Evolutionary conservation across 2,329 filamentous ascomycete species (phyloP), one percentile per base, ranked within the genome.

Genomic region (Macrophomina pseudophaseolina): DNA sequence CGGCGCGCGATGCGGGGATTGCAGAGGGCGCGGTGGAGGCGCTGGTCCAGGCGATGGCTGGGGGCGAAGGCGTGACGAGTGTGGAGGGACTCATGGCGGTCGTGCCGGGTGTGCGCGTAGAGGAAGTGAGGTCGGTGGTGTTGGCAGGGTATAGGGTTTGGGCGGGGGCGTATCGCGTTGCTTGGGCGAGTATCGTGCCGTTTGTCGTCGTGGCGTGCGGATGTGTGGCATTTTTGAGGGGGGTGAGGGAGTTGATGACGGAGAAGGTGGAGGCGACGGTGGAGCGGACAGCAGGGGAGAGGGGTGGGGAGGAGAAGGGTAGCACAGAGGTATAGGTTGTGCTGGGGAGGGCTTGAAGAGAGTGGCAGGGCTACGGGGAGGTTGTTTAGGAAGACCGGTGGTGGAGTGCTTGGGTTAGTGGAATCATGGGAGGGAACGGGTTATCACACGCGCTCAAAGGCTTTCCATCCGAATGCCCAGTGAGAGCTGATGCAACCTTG

Each of bases 231-330:
- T 73, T 69, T 48, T 71, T 77, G 73, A 72, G 56, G 56, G 74
- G 74, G 71, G 66, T 75, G 11, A 72, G 70, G 40, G 68, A 73
- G 9, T 48, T 75, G 11, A 75, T 75, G 73, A 75, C 73, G 2
- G 74, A 75, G 66, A 71, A 70, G 64, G 74, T 77, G 1, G 74
- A 77, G 33, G 75, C 74, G 40, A 75, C 72, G 8, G 73, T 77
- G 48, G 75, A 76, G 23, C 23, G 23, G 68, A 64, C 16, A 42
- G 42, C 3, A 42, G 59, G 16, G 7, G 69, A 70, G 11, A 67
- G 42, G 8, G 63, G 66, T 35, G 70, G 72, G 33, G 71, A 72
- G 16, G 62, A 28, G 18, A 53, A 69, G 49, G 69, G 23, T 23
- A 23, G 23, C 23, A 23, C 23, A 23, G 23, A 23, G 23, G 23